These are phyloP conservation scores for Pogostemon cablin DNA, from an alignment of 257 asterid genomes.

Conservation along the genomic window DNA sequence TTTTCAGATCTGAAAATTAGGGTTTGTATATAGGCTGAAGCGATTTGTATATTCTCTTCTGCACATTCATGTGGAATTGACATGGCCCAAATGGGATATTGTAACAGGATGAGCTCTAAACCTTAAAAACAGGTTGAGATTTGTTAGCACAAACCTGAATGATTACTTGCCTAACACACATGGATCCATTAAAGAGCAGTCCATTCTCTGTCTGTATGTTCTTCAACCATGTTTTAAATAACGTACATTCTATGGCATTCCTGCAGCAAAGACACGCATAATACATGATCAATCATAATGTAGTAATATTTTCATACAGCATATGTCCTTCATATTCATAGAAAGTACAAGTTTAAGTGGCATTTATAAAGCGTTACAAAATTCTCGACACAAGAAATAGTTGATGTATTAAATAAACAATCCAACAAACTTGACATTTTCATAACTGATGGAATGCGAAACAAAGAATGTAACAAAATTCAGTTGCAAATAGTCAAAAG, in stretches of 20 bases:
- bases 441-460: constrained; percentile 16
- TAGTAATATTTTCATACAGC: not conserved
- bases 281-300: not conserved
- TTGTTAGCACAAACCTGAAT: constrained; percentile 67
- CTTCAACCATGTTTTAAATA: constrained; percentile 85
- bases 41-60: not conserved
- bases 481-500: constrained; percentile 1
- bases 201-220: constrained; percentile 74
- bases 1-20: no score
- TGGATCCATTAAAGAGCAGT: constrained; percentile 63
- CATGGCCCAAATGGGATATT: not conserved
- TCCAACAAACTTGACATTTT: not conserved
- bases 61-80: not conserved
- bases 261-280: constrained; percentile 47
- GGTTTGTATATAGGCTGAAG: no score
- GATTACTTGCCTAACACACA: constrained; percentile 64
- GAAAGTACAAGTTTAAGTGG: not conserved
- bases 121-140: constrained; percentile 6
- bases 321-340: constrained; percentile 3
- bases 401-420: not conserved
- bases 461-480: constrained; percentile 9
- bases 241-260: constrained; percentile 75
- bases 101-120: not conserved
- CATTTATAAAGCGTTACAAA: constrained; percentile 11
- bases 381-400: not conserved